A percentile compares a stretch with the other conserved stretches of the same genome.
Evolutionary conservation across 352 stramenopile species (phyloP).

Genomic region (Plasmopara muralis): DNA sequence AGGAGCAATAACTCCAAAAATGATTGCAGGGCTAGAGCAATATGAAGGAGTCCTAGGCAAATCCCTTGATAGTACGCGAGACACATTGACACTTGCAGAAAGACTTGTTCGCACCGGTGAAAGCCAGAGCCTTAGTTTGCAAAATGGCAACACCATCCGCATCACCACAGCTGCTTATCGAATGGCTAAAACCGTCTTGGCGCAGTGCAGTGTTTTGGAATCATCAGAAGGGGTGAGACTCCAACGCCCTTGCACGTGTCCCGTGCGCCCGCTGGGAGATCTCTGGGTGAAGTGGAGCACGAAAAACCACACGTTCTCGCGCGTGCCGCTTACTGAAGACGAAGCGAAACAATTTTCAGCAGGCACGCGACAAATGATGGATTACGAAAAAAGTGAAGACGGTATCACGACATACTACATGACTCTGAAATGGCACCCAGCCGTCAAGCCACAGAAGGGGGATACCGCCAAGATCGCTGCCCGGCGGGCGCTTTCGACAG

Average conservation of each 20-base stretch:
- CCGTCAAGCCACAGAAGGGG: constrained; percentile 74
- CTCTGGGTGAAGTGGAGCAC: constrained; percentile 80
- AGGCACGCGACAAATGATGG: constrained; percentile 82
- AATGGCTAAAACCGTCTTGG: constrained; percentile 57
- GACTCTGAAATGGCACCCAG: constrained; percentile 81
- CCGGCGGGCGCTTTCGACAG: constrained; percentile 43
- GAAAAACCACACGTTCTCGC: constrained; percentile 71
- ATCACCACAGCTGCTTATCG: constrained; percentile 49
- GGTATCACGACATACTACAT: constrained; percentile 56
- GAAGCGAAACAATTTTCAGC: constrained; percentile 64
- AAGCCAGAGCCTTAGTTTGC: constrained; percentile 31
- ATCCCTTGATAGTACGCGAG: constrained; percentile 21
- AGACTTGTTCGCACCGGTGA: constrained; percentile 45
- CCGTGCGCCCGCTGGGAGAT: constrained; percentile 66
- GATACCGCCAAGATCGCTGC: constrained; percentile 82
- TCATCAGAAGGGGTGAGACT: constrained; percentile 48
- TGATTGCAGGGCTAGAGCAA: constrained; percentile 44
- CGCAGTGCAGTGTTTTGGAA: constrained; percentile 63
- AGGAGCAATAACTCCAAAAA: constrained; percentile 59
- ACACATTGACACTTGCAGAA: constrained; percentile 41
- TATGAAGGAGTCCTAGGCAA: constrained; percentile 25
- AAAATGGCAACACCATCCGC: constrained; percentile 21
- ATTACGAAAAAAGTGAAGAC: constrained; percentile 36
- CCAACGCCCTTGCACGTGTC: constrained; percentile 68
- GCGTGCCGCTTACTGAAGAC: constrained; percentile 38